Base-by-base conservation (phyloP, 208 protist genomes). In the Porcisia hertigi region DNA sequence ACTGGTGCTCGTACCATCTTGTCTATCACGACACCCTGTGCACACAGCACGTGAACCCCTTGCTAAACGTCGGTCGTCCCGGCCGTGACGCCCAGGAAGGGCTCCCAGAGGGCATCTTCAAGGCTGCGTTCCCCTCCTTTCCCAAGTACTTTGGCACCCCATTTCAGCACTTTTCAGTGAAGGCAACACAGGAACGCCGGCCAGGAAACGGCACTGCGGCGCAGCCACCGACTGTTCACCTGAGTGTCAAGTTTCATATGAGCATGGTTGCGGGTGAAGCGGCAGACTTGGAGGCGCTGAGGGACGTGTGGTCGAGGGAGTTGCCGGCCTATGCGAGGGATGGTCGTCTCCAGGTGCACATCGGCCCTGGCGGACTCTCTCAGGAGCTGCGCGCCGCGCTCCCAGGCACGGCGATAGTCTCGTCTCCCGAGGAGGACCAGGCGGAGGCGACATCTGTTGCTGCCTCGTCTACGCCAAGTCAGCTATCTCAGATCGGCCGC, bases 1-100 rank as follows among this genome's bases (percentile, higher is more conserved):
- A 45, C 60, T 96, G 92, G 92, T 96, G 92, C 78, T 92, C 92
- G 2, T 94, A 89, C 75, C 92, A 96, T 74, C 60, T 88, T 7
- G 86, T 90, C 6, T 89, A 90, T 67, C 88, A 92, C 78, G 92
- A 96, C 76, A 89, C 88, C 1, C 70, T 96, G 11, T 96, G 92
- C 71, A 94, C 89, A 39, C 92, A 96, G 73, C 89, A 96, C 74
- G 81, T 96, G 36, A 90, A 71, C 43, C 81, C 89, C 8, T 52
- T 93, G 14, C 83, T 96, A 23, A 90, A 88, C 71, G 84, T 86
- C 45, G 91, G 91, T 11, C 86, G 90, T 41, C 80, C 71, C 47
- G 80, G 83, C 49, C 86, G 81, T 39, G 83, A 77, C 8, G 80
- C 86, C 34, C 82, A 87, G 62, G 86, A 93, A 47, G 76, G 73